Percentiles rank a stretch among this genome's conserved stretches.
phyloP scores from a whole-genome alignment of 192 early-diverging fungal species.

The Phlyctochytrium bullatum region DNA sequence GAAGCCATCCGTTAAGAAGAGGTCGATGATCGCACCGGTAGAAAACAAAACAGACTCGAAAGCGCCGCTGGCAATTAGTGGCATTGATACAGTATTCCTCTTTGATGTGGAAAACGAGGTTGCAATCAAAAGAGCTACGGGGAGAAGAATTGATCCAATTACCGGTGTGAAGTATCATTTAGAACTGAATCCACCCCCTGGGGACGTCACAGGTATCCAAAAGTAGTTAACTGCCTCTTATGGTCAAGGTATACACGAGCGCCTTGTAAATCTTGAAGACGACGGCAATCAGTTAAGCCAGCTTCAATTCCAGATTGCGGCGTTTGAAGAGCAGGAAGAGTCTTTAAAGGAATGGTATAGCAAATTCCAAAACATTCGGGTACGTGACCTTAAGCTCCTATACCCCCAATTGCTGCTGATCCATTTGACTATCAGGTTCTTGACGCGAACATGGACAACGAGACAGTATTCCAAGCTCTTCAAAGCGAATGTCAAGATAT shows the following conservation, averaged over 20 bases:
- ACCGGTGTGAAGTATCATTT: slow-evolving; percentile 53
- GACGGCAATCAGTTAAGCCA: slow-evolving; percentile 35
- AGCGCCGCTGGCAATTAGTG: slow-evolving; percentile 21
- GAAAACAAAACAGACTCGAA: slow-evolving; percentile 22
- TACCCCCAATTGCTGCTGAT: background rate
- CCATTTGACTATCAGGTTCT: slow-evolving; percentile 32
- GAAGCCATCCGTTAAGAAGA: slow-evolving; percentile 13
- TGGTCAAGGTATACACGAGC: slow-evolving; percentile 44
- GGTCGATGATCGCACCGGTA: slow-evolving; percentile 42
- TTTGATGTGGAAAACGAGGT: slow-evolving; percentile 54
- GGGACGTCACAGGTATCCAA: slow-evolving; percentile 37
- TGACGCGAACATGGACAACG: slow-evolving; percentile 23
- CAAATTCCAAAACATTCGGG: slow-evolving; percentile 49
- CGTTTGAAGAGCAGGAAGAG: slow-evolving; percentile 57
- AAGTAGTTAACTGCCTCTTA: slow-evolving; percentile 6
- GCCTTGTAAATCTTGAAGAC: slow-evolving; percentile 38
- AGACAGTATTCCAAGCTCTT: slow-evolving; percentile 17
- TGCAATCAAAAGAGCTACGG: slow-evolving; percentile 43
- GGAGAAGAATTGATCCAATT: slow-evolving; percentile 48
- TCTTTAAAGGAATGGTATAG: slow-evolving; percentile 51
- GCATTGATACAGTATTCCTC: slow-evolving; percentile 51
- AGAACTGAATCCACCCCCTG: slow-evolving; percentile 53
- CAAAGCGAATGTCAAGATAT: slow-evolving; percentile 27
- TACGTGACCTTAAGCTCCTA: background rate
- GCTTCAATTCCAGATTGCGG: slow-evolving; percentile 52